A percentile compares a stretch with the other conserved stretches of the same genome.
Conservation (phyloP, 306 rosid species). For the Mimosa bimucronata region DNA sequence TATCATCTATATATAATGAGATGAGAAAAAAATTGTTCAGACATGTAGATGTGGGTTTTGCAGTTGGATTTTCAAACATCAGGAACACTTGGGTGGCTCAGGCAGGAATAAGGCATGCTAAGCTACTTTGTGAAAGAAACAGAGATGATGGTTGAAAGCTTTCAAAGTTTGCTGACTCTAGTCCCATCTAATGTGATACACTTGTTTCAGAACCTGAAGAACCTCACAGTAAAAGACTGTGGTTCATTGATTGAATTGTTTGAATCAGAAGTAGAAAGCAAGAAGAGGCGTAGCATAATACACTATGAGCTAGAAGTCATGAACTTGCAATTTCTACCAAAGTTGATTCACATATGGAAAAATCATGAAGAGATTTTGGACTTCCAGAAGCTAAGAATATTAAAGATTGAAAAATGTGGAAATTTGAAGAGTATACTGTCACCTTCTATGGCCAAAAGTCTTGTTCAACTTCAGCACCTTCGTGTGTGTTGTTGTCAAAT, state of each 20-base stretch:
- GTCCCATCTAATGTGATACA: constrained; percentile 32
- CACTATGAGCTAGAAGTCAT: constrained; percentile 28
- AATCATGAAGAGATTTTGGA: constrained; percentile 14
- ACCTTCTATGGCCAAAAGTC: constrained; percentile 26
- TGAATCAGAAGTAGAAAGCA: constrained; percentile 27
- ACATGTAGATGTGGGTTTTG: background rate
- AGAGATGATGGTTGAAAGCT: constrained; percentile 16
- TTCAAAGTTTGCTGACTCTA: constrained; percentile 28
- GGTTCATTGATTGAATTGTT: constrained; percentile 27
- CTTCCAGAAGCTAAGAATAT: constrained; percentile 23
- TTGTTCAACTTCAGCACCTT: constrained; percentile 15
- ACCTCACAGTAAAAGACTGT: constrained; percentile 34
- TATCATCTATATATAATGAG: background rate
- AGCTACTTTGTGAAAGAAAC: constrained; percentile 25
- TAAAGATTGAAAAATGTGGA: constrained; percentile 31
- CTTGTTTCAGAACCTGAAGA: constrained; percentile 27
- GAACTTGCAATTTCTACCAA: constrained; percentile 27
- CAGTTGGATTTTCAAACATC: constrained; percentile 35
- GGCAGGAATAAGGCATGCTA: constrained; percentile 14
- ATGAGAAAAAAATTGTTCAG: background rate
- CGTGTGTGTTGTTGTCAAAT: constrained; percentile 23
- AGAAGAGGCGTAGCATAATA: background rate
- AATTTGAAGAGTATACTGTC: constrained; percentile 10
- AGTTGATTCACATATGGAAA: constrained; percentile 30
- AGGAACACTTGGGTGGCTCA: constrained; percentile 28